These are phyloP conservation scores for Acrodontium crateriforme DNA, from an alignment of 2,329 filamentous ascomycete genomes.

Conservation along the genomic window DNA sequence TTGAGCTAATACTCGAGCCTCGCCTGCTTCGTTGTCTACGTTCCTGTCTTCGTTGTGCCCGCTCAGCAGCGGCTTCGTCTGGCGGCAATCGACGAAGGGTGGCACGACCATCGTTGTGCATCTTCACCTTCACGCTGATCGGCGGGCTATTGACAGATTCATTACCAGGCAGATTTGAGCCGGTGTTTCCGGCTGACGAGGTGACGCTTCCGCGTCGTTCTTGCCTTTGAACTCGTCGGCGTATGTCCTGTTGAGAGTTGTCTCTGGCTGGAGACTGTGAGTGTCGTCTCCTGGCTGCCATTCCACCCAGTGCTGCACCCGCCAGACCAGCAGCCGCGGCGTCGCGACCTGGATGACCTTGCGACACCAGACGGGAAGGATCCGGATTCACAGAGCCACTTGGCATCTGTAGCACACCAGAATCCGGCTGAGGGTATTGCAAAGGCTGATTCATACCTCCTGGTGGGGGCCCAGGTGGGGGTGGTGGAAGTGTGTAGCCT, in stretches of 20 bases:
- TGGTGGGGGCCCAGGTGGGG: constrained; percentile 10
- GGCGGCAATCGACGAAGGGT: constrained; percentile 48
- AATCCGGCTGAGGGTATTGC: constrained; percentile 12
- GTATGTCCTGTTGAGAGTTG: constrained; percentile 6
- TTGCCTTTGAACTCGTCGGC: constrained; percentile 3
- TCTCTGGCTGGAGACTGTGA: constrained; percentile 17
- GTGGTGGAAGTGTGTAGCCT: constrained; percentile 13
- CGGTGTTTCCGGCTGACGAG: constrained; percentile 11
- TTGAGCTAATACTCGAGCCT: constrained; percentile 22
- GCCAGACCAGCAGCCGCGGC: constrained; percentile 9
- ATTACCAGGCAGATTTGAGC: constrained; percentile 9
- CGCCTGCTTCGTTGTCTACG: constrained; percentile 22
- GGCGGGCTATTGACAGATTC: constrained; percentile 36
- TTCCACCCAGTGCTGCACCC: constrained; percentile 12
- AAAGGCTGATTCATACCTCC: constrained; percentile 6
- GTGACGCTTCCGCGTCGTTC: constrained; percentile 2
- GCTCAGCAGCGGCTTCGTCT: constrained; percentile 47
- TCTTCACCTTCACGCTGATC: constrained; percentile 50
- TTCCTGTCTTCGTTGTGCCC: constrained; percentile 39
- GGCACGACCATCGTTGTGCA: constrained; percentile 50
- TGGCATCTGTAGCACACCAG: constrained; percentile 21
- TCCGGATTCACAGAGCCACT: constrained; percentile 28
- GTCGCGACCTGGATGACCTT: constrained; percentile 14
- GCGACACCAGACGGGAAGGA: constrained; percentile 19
- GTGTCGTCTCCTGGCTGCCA: constrained; percentile 10